Evolutionary conservation across 805 yeast genomes (phyloP).

Genomic region (Ogataea degrootiae): DNA sequence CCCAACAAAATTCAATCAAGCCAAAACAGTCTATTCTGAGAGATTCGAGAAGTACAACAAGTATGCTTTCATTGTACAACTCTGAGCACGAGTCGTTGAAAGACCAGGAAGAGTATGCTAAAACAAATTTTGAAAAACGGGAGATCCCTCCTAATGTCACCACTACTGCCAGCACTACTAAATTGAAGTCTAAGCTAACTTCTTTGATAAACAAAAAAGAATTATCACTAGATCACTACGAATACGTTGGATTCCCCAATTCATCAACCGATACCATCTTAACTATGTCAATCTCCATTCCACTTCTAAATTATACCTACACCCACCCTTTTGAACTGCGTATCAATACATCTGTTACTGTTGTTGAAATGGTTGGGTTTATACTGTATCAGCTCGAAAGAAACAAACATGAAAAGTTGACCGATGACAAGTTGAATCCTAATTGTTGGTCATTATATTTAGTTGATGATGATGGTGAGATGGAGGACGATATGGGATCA

Average conservation of each 20-base stretch:
- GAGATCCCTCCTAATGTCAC: too few species aligned
- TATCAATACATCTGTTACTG: conserved; percentile 35
- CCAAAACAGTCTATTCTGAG: conserved; percentile 16
- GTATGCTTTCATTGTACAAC: conserved; percentile 1
- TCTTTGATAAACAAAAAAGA: conserved; percentile 38
- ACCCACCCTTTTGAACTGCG: conserved; percentile 17
- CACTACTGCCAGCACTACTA: background rate
- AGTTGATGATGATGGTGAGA: conserved; percentile 91
- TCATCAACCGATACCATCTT: conserved; percentile 6
- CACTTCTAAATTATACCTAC: conserved; percentile 11
- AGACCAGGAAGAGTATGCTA: background rate
- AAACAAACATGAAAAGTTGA: background rate
- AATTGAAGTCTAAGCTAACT: conserved; percentile 34
- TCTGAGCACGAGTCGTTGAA: background rate
- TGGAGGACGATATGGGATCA: conserved; percentile 89
- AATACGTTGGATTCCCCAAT: conserved; percentile 20
- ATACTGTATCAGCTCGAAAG: conserved; percentile 34
- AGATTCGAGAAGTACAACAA: conserved; percentile 4
- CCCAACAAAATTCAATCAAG: conserved; percentile 1
- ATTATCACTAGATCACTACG: conserved; percentile 39
- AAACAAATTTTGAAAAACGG: background rate
- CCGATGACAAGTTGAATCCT: conserved; percentile 40
- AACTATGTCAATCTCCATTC: conserved; percentile 13
- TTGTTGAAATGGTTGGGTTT: conserved; percentile 54
- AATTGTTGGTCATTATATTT: conserved; percentile 73